phyloP scores from a whole-genome alignment of 2,329 filamentous ascomycete genomes.

The Scedosporium apiospermum region DNA sequence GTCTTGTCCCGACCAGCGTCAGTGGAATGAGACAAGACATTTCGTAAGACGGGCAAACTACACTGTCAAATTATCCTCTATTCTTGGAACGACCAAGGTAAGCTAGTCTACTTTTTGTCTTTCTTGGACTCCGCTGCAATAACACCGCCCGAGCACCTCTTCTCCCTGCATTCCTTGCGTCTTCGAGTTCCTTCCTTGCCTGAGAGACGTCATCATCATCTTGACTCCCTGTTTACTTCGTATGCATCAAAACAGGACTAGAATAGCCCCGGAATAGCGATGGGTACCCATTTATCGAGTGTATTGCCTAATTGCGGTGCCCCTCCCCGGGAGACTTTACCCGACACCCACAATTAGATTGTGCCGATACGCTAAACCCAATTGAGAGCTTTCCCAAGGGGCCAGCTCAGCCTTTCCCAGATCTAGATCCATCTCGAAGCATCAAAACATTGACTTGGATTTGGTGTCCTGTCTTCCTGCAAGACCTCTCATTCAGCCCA shows the following conservation, averaged over 20 bases:
- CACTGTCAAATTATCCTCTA: background rate
- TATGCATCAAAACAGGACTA: too few relatives aligned
- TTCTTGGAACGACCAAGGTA: too few relatives aligned
- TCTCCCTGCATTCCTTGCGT: too few relatives aligned
- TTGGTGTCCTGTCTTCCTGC: background rate
- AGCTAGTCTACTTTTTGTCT: too few relatives aligned
- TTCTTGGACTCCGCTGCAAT: too few relatives aligned
- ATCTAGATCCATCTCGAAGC: constrained; percentile 5
- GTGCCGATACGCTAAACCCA: constrained; percentile 10
- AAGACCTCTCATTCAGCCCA: background rate
- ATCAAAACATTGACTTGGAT: background rate
- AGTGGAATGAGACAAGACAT: background rate
- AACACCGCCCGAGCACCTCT: too few relatives aligned
- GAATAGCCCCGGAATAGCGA: background rate
- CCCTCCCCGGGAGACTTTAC: background rate
- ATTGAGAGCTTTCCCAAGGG: constrained; percentile 13
- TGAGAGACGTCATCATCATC: too few relatives aligned
- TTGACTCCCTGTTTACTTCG: too few relatives aligned
- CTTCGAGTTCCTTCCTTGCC: too few relatives aligned
- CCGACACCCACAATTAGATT: background rate
- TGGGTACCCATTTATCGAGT: background rate
- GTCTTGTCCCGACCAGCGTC: background rate
- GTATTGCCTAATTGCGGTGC: background rate
- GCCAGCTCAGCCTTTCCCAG: constrained; percentile 16
- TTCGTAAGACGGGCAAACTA: background rate